A percentile compares a stretch with the other conserved stretches of the same genome.
phyloP scores from a whole-genome alignment of 2,329 filamentous ascomycete genomes.

The Zymoseptoria ardabiliae region DNA sequence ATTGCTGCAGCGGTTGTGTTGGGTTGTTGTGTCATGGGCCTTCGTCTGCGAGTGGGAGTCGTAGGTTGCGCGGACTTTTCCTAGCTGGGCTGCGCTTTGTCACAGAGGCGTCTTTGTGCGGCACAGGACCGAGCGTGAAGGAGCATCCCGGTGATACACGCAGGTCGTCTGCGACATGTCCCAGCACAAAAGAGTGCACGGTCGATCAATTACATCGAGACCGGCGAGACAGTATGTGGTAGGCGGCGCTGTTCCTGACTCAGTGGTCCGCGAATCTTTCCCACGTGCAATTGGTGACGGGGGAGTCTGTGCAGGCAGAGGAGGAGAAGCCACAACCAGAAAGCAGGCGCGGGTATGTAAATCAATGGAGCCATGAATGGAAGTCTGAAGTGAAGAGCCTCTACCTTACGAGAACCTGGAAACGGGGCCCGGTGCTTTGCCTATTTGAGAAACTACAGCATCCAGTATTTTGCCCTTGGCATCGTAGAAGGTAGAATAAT shows the following conservation, averaged over 20 bases:
- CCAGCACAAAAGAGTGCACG: not conserved
- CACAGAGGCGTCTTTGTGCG: not conserved
- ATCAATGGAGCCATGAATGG: too few relatives aligned
- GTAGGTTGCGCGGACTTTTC: not conserved
- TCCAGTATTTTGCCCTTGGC: not conserved
- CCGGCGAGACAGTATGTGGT: not conserved
- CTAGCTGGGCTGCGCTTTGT: not conserved
- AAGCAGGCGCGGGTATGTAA: too few relatives aligned
- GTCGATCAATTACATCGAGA: not conserved
- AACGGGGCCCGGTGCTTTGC: not conserved
- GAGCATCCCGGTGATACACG: not conserved
- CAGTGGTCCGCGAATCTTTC: not conserved
- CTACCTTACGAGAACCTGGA: too few relatives aligned
- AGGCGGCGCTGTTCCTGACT: not conserved
- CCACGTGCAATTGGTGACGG: not conserved
- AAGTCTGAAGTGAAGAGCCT: too few relatives aligned
- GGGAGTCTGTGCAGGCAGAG: not conserved
- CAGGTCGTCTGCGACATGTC: not conserved
- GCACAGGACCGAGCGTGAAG: not conserved
- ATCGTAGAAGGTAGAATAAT: not conserved
- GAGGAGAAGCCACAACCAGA: too few relatives aligned
- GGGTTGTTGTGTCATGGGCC: not conserved
- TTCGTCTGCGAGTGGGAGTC: not conserved
- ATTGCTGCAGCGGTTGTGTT: slow-evolving; percentile 7
- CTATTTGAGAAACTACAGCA: not conserved